Evolutionary conservation across 2,329 filamentous ascomycete species (phyloP).

Genomic region (Bipolaris gigantea): DNA sequence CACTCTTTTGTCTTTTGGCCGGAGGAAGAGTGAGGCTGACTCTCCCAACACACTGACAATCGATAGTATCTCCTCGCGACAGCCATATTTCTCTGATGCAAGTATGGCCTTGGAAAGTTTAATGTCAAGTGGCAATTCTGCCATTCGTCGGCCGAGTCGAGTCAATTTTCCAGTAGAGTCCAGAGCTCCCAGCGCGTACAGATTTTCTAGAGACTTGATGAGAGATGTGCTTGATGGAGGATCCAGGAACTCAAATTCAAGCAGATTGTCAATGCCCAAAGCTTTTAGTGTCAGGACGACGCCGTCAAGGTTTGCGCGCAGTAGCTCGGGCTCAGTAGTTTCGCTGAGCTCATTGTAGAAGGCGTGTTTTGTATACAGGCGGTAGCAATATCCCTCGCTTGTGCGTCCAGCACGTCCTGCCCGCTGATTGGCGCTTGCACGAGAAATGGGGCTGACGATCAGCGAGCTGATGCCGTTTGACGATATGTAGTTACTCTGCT

Average conservation of each 20-base stretch:
- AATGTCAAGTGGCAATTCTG: slow-evolving; percentile 89
- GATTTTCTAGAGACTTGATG: slow-evolving; percentile 83
- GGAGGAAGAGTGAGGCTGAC: slow-evolving; percentile 84
- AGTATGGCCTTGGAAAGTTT: slow-evolving; percentile 90
- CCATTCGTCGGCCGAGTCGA: slow-evolving; percentile 89
- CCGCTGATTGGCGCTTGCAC: slow-evolving; percentile 89
- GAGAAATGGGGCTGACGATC: slow-evolving; percentile 86
- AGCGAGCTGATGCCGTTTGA: slow-evolving; percentile 90
- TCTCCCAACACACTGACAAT: slow-evolving; percentile 95
- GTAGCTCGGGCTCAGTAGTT: slow-evolving; percentile 93
- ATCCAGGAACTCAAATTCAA: slow-evolving; percentile 97
- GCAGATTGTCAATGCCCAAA: slow-evolving; percentile 85
- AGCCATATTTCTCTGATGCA: slow-evolving; percentile 85
- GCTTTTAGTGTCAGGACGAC: slow-evolving; percentile 86
- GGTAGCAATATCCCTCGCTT: slow-evolving; percentile 88
- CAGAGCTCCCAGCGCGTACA: slow-evolving; percentile 87
- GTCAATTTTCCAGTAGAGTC: slow-evolving; percentile 89
- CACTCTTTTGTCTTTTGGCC: slow-evolving; percentile 93
- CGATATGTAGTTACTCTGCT: slow-evolving; percentile 81
- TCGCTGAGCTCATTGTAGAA: slow-evolving; percentile 89
- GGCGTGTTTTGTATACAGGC: slow-evolving; percentile 89
- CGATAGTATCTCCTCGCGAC: slow-evolving; percentile 87
- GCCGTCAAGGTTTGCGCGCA: slow-evolving; percentile 82
- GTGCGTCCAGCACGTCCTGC: slow-evolving; percentile 92
- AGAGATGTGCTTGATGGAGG: slow-evolving; percentile 87